Base-by-base conservation (phyloP, 192 early-diverging fungal species). In the Gryganskiella cystojenkinii region DNA sequence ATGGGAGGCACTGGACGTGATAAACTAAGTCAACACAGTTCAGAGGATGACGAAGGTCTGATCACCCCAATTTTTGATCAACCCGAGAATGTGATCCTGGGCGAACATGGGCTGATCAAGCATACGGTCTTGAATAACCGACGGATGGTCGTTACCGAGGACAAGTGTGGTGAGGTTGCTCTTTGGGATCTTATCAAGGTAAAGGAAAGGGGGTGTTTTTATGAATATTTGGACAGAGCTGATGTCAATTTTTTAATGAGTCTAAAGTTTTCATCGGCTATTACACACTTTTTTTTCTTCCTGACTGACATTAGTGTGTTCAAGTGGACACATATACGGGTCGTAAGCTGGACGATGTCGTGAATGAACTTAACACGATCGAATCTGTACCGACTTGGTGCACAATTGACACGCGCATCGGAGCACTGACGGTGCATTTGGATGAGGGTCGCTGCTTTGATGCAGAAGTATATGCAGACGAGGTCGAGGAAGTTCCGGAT, bases 311-410 rank as follows among this genome's bases (percentile, higher is more conserved):
- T 13, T 63, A 85, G 83, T 90, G 90, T 56, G 81, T 80, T 19
- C 81, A 82, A 80, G 42, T 88, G n/a, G 87, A 89, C 46, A 85
- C 68, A 11, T 89, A 78, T 55, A 87, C 86, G 35, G 87, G 84
- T 8, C 79, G 76, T 4, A 83, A 85, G 20, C 61, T 87, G 37
- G 84, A 91, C 4, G 82, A 86, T 2, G 85, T 90, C 27, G 81
- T 84, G 27, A 81, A 89, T 19, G 68, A 86, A 42, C 70, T 81
- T 53, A 90, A 94, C 49, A 85, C 86, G 3, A 52, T 81, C 11
- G 96, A 97, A 69, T 93, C 91, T 27, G 89, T 95, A 20, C 90
- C 91, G 30, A 86, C 93, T 34, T 99, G 98, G 98, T 98, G 97
- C 82, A 81, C 91, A 1, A 86, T 99, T 13, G 96, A 98, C 80